These are phyloP conservation scores for Globisporangium polare DNA, from an alignment of 352 stramenopile species.

Conservation along the genomic window DNA sequence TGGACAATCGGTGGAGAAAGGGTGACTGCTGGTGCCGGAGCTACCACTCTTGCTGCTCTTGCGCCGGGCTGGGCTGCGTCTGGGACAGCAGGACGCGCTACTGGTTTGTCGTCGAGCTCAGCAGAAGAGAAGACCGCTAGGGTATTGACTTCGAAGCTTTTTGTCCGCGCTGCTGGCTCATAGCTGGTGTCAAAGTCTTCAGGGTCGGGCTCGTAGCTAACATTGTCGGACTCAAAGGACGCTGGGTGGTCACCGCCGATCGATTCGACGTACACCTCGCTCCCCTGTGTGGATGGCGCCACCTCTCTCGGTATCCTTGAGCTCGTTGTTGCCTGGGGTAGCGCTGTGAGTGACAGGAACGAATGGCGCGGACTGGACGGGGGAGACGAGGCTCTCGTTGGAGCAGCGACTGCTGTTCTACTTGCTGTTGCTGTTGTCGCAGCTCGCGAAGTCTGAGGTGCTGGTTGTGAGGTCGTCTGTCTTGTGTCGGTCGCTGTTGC, in stretches of 20 bases:
- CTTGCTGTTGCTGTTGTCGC: neutral
- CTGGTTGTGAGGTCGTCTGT: neutral
- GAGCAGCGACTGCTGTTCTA: neutral
- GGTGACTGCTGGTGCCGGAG: neutral
- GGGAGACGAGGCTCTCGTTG: neutral
- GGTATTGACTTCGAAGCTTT: neutral
- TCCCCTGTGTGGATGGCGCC: neutral
- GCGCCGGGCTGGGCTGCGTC: neutral
- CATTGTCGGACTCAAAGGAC: neutral
- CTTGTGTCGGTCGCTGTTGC: neutral
- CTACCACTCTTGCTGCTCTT: too few species aligned
- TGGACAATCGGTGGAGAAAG: conserved; percentile 2
- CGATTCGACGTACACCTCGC: neutral
- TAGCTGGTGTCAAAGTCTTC: neutral
- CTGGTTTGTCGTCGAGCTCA: neutral
- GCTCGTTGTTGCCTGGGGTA: neutral
- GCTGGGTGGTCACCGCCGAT: neutral
- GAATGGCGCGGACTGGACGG: neutral
- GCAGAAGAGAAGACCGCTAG: neutral
- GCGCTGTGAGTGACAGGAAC: conserved; percentile 6
- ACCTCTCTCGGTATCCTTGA: neutral
- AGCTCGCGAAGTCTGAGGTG: neutral
- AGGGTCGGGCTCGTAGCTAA: conserved; percentile 8
- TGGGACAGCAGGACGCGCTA: neutral
- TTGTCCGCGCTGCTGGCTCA: neutral